phyloP scores from a whole-genome alignment of 257 asterid species.

The Jaltomata sinuosa region DNA sequence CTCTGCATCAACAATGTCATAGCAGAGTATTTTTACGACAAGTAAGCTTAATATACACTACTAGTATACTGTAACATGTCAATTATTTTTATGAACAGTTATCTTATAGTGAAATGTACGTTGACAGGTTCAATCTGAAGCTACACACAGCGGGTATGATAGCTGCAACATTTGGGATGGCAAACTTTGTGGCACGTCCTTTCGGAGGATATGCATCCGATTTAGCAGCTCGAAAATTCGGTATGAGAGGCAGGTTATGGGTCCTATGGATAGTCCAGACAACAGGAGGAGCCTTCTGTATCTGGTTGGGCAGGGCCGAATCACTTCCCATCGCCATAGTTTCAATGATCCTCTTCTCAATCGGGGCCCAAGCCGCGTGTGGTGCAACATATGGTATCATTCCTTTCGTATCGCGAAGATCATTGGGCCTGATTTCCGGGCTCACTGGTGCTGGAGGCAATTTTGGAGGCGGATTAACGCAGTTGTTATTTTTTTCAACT shows the following conservation, averaged over 20 bases:
- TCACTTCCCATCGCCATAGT: slow-evolving; percentile 21
- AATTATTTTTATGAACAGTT: background rate
- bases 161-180: slow-evolving; percentile 43
- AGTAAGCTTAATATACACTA: slow-evolving; percentile 7
- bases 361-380: slow-evolving; percentile 31
- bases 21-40: slow-evolving; percentile 47
- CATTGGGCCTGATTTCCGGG: slow-evolving; percentile 40
- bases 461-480: slow-evolving; percentile 31
- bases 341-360: slow-evolving; percentile 36
- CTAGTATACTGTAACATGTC: background rate
- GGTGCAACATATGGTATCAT: slow-evolving; percentile 31
- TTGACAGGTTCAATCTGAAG: slow-evolving; percentile 24
- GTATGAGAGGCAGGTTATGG: slow-evolving; percentile 49
- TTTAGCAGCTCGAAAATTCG: slow-evolving; percentile 14
- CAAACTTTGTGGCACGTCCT: slow-evolving; percentile 28
- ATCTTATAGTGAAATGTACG: background rate
- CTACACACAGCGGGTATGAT: slow-evolving; percentile 32
- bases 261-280: slow-evolving; percentile 39
- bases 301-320: slow-evolving; percentile 24
- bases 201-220: slow-evolving; percentile 39
- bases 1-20: slow-evolving; percentile 37
- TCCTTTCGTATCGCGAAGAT: slow-evolving; percentile 27
- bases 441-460: slow-evolving; percentile 43
- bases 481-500: slow-evolving; percentile 28
- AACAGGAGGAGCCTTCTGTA: slow-evolving; percentile 31